Conservation (phyloP, 306 rosid genomes). For the Rosa persica region DNA sequence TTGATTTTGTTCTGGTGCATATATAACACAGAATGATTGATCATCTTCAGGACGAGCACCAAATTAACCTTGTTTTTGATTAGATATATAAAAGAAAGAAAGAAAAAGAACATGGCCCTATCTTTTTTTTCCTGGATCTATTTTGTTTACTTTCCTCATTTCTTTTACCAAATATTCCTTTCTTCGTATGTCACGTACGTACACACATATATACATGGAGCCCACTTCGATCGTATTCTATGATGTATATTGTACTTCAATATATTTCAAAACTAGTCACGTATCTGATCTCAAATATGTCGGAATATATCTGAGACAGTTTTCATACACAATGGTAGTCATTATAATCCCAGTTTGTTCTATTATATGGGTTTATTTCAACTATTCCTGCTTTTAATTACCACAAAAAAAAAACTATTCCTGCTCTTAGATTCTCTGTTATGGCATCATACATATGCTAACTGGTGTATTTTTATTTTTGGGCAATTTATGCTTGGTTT, state of each 20-base stretch:
- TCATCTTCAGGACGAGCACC: neutral
- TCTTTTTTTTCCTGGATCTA: neutral
- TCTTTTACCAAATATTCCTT: neutral
- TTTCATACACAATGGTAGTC: neutral
- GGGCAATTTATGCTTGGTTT: neutral
- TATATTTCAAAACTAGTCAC: neutral
- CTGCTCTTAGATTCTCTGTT: neutral
- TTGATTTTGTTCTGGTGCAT: neutral
- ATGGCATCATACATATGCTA: neutral
- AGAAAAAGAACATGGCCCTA: neutral
- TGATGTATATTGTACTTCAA: neutral
- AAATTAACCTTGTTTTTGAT: neutral
- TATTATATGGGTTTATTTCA: neutral
- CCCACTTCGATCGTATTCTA: neutral
- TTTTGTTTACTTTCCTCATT: neutral
- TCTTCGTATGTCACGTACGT: neutral
- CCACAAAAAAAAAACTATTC: neutral
- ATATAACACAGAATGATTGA: conserved; percentile 1
- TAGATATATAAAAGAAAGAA: neutral
- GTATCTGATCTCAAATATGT: neutral
- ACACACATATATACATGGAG: neutral
- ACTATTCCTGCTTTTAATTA: neutral
- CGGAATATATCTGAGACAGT: neutral
- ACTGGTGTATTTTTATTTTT: neutral
- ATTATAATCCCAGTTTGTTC: neutral